These are phyloP conservation scores for Tephrocybe sp. DNA, from an alignment of 768 basidiomycete species.

Conservation along the genomic window DNA sequence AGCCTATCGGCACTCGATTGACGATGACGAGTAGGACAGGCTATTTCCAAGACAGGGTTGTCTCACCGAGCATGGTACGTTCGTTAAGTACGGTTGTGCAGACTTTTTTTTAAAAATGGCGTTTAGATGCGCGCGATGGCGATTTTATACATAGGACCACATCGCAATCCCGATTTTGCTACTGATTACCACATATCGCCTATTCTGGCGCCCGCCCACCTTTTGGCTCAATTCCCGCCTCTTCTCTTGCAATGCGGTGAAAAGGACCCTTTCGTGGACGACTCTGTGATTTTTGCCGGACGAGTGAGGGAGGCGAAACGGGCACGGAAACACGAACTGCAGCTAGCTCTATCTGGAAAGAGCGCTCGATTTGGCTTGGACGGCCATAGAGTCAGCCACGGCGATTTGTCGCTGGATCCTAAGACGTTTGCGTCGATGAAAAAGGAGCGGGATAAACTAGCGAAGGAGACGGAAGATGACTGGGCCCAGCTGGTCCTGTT, in stretches of 20 bases:
- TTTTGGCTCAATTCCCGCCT: constrained; percentile 93
- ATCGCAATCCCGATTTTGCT: constrained; percentile 90
- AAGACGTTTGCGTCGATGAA: constrained; percentile 41
- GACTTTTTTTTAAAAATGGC: constrained; percentile 8
- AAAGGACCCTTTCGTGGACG: constrained; percentile 93
- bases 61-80: constrained; percentile 94
- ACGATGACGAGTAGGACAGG: constrained; percentile 96
- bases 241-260: constrained; percentile 95
- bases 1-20: constrained; percentile 80
- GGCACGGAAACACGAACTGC: constrained; percentile 72
- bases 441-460: constrained; percentile 60
- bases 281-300: constrained; percentile 95
- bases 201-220: constrained; percentile 78
- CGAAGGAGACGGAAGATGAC: constrained; percentile 80
- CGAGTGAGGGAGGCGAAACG: constrained; percentile 94
- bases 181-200: constrained; percentile 97
- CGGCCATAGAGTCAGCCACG: constrained; percentile 57
- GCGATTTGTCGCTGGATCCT: constrained; percentile 27
- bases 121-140: constrained; percentile 99
- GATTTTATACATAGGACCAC: constrained; percentile 93
- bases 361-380: constrained; percentile 63
- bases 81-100: not conserved
- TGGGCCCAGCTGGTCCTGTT: constrained; percentile 95
- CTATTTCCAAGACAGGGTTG: constrained; percentile 91
- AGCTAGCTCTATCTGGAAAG: constrained; percentile 57